Percentiles rank a stretch among this genome's conserved stretches.
phyloP scores from a whole-genome alignment of 768 basidiomycete genomes.

The Trametopsis cervina region DNA sequence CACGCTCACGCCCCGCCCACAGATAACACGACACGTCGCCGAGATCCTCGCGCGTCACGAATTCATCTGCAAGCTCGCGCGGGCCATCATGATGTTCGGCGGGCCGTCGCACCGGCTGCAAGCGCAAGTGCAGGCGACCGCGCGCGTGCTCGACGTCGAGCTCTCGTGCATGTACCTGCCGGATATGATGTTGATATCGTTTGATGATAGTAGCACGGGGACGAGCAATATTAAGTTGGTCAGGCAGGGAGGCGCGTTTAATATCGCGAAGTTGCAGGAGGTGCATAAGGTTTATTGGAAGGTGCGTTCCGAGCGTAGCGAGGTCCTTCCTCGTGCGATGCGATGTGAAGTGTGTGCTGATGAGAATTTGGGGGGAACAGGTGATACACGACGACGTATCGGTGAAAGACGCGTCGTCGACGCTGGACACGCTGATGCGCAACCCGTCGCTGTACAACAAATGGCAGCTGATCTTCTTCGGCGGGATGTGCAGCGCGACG shows the following conservation, averaged over 20 bases:
- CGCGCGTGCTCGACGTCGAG: conserved; percentile 68
- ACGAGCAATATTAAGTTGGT: conserved; percentile 80
- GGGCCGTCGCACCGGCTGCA: conserved; percentile 79
- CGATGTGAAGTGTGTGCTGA: neutral
- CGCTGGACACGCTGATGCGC: conserved; percentile 71
- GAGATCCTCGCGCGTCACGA: conserved; percentile 77
- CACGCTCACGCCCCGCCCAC: neutral
- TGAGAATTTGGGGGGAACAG: conserved; percentile 25
- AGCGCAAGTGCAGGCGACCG: conserved; percentile 74
- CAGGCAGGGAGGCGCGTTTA: conserved; percentile 61
- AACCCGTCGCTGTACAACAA: conserved; percentile 52
- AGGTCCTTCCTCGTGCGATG: too few relatives aligned
- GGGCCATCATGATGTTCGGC: conserved; percentile 88
- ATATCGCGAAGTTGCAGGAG: conserved; percentile 70
- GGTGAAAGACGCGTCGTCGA: conserved; percentile 63
- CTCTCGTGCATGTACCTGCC: conserved; percentile 72
- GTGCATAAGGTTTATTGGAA: conserved; percentile 72
- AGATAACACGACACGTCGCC: conserved; percentile 83
- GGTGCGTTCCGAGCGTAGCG: conserved; percentile 26
- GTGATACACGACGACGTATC: conserved; percentile 81
- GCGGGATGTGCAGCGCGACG: conserved; percentile 68
- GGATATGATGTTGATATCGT: conserved; percentile 72
- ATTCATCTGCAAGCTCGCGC: conserved; percentile 77
- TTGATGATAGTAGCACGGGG: conserved; percentile 73
- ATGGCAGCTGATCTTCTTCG: conserved; percentile 60